Evolutionary conservation across 2,329 filamentous ascomycete genomes (phyloP).

Genomic region (Periglandula ipomoeae): DNA sequence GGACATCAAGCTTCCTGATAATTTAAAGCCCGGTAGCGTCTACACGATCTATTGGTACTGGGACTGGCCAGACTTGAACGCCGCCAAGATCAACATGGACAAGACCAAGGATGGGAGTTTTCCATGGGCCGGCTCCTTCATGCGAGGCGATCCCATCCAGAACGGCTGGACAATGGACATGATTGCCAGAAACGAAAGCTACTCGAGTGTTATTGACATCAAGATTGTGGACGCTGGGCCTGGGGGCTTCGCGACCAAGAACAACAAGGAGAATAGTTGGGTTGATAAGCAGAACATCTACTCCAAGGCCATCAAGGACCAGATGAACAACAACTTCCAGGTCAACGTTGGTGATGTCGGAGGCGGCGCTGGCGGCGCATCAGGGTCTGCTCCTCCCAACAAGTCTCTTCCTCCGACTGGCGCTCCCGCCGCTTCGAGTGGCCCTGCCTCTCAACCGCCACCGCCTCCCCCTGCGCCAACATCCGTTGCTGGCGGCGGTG

Average conservation of each 20-base stretch:
- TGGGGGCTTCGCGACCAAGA: conserved; percentile 15
- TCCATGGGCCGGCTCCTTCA: conserved; percentile 31
- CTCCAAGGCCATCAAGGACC: conserved; percentile 32
- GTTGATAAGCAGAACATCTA: conserved; percentile 30
- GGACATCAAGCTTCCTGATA: conserved; percentile 64
- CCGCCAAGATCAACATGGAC: conserved; percentile 29
- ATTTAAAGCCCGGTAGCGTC: conserved; percentile 50
- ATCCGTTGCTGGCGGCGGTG: conserved; percentile 8
- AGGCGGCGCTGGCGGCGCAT: conserved; percentile 6
- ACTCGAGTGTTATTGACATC: conserved; percentile 31
- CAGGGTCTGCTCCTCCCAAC: not conserved
- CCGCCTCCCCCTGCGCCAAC: not conserved
- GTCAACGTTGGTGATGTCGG: conserved; percentile 27
- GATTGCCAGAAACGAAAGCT: conserved; percentile 31
- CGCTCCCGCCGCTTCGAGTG: not conserved
- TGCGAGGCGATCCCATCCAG: conserved; percentile 27
- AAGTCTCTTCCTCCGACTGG: not conserved
- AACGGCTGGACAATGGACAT: conserved; percentile 25
- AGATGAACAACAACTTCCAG: conserved; percentile 36
- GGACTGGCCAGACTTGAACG: conserved; percentile 69
- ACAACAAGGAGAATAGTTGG: conserved; percentile 19
- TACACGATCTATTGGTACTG: conserved; percentile 94
- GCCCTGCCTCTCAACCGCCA: conserved; percentile 8
- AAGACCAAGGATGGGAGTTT: conserved; percentile 31
- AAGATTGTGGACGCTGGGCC: conserved; percentile 22